Percentiles rank a stretch among this genome's conserved stretches.
Evolutionary conservation across 768 basidiomycete genomes (phyloP).

Genomic region (Gymnopilus dilepis): DNA sequence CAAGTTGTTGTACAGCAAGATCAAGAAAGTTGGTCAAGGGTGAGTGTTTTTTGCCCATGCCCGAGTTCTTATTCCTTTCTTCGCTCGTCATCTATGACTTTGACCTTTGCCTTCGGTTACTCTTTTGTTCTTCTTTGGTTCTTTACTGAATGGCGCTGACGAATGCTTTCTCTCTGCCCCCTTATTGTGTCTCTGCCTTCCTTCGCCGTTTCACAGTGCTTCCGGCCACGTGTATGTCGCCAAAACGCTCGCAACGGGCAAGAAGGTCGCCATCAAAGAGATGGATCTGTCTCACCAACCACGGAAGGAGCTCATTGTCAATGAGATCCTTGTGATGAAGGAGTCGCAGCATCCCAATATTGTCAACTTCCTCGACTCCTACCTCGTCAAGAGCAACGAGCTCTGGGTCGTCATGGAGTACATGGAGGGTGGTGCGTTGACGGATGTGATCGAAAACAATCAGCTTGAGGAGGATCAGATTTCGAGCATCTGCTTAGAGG

Average conservation of each 20-base stretch:
- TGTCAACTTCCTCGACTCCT: slow-evolving; percentile 93
- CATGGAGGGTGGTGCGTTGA: slow-evolving; percentile 97
- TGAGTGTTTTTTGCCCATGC: slow-evolving; percentile 46
- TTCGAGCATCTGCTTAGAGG: slow-evolving; percentile 89
- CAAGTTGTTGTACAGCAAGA: slow-evolving; percentile 89
- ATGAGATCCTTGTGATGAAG: slow-evolving; percentile 99
- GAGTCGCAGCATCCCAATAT: slow-evolving; percentile 97
- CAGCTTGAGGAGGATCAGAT: slow-evolving; percentile 95
- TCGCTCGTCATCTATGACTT: neutral
- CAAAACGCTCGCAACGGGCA: slow-evolving; percentile 81
- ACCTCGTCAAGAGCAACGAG: slow-evolving; percentile 86
- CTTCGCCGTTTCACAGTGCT: slow-evolving; percentile 76
- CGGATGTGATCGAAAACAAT: slow-evolving; percentile 98
- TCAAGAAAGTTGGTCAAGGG: slow-evolving; percentile 99
- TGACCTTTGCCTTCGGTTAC: neutral
- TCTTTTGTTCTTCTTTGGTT: neutral
- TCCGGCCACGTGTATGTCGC: slow-evolving; percentile 99
- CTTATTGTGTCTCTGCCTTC: slow-evolving; percentile 15
- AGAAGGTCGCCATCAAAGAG: slow-evolving; percentile 97
- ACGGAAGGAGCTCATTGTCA: slow-evolving; percentile 96
- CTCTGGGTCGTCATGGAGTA: slow-evolving; percentile 99
- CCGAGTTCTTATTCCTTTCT: neutral
- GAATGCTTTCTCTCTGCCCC: too few species aligned
- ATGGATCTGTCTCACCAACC: slow-evolving; percentile 97
- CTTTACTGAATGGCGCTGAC: slow-evolving; percentile 23